Evolutionary conservation across 306 rosid species (phyloP), one percentile per base, ranked within the genome.

Genomic region (Dalbergia cochinchinensis): DNA sequence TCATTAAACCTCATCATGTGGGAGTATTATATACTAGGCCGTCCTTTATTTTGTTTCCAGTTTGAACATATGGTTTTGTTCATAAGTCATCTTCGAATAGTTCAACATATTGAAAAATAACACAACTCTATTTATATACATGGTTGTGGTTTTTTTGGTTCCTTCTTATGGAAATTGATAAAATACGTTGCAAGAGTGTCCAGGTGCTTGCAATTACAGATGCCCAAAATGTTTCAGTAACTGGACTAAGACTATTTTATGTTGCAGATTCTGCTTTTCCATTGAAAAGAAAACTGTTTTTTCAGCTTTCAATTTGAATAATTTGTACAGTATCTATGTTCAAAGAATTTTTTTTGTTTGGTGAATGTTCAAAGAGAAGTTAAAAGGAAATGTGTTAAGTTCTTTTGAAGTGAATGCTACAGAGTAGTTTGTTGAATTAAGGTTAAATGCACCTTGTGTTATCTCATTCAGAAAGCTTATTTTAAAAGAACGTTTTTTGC

Each of bases 131-230:
- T 41, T 5, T 65, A 51, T 10, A 7, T 33, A 33, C 34, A 45
- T 58, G 69, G 64, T 26, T 19, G 58, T 8, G 16, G 34, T 64
- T 64, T 55, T 45, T 41, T 37, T 34, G 39, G 39, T 44, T 78
- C 16, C 41, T 58, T 19, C 58, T 53, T 14, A 18, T 45, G 41
- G 13, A 62, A 47, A 67, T 74, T 58, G 77, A 79, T 61, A 14
- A 80, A 22, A 45, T 71, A n/a, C 45, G 57, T 63, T 69, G 66
- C 8, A 26, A 75, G 37, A 53, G 76, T 54, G 87, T 79, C 81
- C 42, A 69, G 84, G 84, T 80, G 71, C 82, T 70, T 84, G 57
- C 34, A 71, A 48, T 63, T 71, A 44, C 55, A 72, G 39, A 65
- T 80, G 68, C 75, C 42, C 34, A 41, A 63, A 54, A 54, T 16